Evolutionary conservation across 1,139 yeast genomes (phyloP).

Genomic region (Kluyveromyces marxianus): DNA sequence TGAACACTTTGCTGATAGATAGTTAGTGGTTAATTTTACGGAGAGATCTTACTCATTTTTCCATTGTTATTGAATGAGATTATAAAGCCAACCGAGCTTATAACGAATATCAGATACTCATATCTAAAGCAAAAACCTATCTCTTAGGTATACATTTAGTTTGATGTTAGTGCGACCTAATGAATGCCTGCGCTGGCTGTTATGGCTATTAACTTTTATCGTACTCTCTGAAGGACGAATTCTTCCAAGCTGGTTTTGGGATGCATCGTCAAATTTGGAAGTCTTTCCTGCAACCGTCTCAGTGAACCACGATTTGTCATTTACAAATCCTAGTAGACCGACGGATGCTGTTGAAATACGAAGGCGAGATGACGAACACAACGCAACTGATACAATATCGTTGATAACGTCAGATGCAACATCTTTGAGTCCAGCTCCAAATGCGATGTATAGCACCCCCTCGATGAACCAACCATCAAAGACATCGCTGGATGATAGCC

Average conservation of each 20-base stretch:
- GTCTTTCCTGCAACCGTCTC: background rate
- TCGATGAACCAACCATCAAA: too few species aligned
- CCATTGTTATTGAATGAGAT: too few species aligned
- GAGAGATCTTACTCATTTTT: too few species aligned
- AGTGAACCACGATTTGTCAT: background rate
- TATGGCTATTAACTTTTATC: background rate
- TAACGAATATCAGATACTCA: too few species aligned
- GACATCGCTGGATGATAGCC: too few species aligned
- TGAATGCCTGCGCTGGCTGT: background rate
- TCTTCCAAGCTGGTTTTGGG: slow-evolving; percentile 6
- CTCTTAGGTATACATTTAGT: too few species aligned
- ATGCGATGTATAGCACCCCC: too few species aligned
- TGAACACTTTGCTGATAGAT: too few species aligned
- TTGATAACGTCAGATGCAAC: background rate
- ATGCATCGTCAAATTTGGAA: background rate
- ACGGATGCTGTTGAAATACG: background rate
- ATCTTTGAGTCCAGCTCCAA: background rate
- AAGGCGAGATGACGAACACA: background rate
- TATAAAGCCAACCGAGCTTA: too few species aligned
- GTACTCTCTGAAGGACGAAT: slow-evolving; percentile 1
- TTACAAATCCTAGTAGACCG: background rate
- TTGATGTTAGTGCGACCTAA: slow-evolving; percentile 1
- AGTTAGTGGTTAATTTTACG: too few species aligned
- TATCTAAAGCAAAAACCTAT: too few species aligned
- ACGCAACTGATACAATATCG: background rate